phyloP scores from a whole-genome alignment of 1,284 basidiomycete genomes.

The Microbotryomycetes sp. region DNA sequence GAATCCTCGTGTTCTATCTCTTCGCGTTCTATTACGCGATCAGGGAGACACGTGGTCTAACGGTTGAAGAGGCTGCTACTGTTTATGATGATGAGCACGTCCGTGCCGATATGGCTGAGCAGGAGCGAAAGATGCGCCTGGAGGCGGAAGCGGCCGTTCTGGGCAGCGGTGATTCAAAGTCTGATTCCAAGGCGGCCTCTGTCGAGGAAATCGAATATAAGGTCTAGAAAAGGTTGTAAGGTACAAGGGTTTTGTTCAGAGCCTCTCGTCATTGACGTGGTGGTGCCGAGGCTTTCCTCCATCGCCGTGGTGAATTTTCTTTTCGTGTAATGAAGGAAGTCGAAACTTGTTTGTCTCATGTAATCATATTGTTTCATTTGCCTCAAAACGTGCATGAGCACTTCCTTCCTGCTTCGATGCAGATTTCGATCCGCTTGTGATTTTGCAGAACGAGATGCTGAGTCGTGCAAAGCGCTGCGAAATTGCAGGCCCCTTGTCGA shows the following conservation, averaged over 20 bases:
- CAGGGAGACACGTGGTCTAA: slow-evolving; percentile 61
- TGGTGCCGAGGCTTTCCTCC: too few relatives aligned
- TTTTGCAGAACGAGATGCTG: too few relatives aligned
- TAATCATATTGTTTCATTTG: background rate
- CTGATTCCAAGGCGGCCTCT: background rate
- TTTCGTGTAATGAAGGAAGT: too few relatives aligned
- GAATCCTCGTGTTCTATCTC: slow-evolving; percentile 50
- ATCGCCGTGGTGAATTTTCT: too few relatives aligned
- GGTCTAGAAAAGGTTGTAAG: background rate
- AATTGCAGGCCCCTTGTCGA: too few relatives aligned
- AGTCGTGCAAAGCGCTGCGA: too few relatives aligned
- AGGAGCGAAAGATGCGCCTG: background rate
- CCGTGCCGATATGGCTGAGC: background rate
- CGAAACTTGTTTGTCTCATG: background rate
- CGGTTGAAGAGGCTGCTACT: slow-evolving; percentile 51
- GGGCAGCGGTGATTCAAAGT: background rate
- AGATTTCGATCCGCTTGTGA: too few relatives aligned
- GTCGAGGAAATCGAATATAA: background rate
- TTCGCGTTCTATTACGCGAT: slow-evolving; percentile 60
- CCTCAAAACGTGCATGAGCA: background rate
- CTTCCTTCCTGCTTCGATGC: too few relatives aligned
- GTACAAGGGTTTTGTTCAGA: background rate
- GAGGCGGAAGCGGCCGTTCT: background rate
- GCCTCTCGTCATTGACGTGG: too few relatives aligned
- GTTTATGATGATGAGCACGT: slow-evolving; percentile 17